Evolutionary conservation across 805 yeast species (phyloP), one percentile per base, ranked within the genome.

Genomic region (Metschnikowia noctiluminum): DNA sequence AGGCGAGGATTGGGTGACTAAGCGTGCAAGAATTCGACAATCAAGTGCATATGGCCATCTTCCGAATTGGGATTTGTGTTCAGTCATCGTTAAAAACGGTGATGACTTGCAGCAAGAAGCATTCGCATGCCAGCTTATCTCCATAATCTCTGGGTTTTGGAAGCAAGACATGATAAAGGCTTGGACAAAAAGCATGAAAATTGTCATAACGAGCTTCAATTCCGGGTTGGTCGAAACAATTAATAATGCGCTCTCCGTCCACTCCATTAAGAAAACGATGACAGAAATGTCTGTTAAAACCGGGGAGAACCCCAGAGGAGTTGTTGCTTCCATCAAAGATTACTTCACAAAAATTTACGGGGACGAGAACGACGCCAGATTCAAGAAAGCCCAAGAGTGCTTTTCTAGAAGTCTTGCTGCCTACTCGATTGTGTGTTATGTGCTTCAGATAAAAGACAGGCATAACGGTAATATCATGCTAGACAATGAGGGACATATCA

Each of bases 391-490:
- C 7, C 95, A 90, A 62, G 85, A 83, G 40, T 87, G 86, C 56
- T 94, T 94, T 67, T 87, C 95, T 2, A 76, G 77, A 42, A 89
- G 97, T 15, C 73, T 94, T 55, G 98, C 99, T 0, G 86, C 95
- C 0, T 94, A 92, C 66, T 90, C 97, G 0, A 82, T 94, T 14
- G 84, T 94, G 32, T 89, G 97, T 52, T 94, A 90, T 57, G 71
- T 92, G 37, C 71, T 94, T 43, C 98, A 92, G 69, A 88, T 94
- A 51, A 94, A 94, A 64, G 99, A 94, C 66, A 80, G 99, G 57
- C 99, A 92, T 63, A 92, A 92, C 63, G 99, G 99, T 61, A 94
- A 94, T 65, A 91, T 94, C 50, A 92, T 94, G 99, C 73, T 92
- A 36, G 99, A 94, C 62, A 83, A 85, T 50, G 96, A 92, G 51